These are phyloP conservation scores for Tetrapisispora namnaoensis DNA, from an alignment of 805 yeast species.

Conservation along the genomic window DNA sequence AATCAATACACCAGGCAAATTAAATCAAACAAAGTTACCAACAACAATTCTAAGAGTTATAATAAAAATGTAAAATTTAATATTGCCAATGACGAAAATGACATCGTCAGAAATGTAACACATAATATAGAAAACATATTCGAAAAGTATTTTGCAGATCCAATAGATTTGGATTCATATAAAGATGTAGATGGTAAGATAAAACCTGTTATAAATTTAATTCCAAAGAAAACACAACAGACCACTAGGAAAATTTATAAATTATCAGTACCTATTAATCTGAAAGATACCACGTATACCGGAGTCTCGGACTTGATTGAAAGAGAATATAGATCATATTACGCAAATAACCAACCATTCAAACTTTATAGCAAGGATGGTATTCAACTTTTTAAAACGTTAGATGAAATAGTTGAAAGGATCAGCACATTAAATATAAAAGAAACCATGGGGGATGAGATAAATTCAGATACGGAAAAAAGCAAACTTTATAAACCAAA, in stretches of 20 bases:
- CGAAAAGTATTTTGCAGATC: neutral
- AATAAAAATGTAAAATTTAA: neutral
- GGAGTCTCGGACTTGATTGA: conserved; percentile 7
- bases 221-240: conserved; percentile 3
- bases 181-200: conserved; percentile 5
- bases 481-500: neutral
- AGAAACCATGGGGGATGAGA: neutral
- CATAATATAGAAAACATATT: conserved; percentile 2
- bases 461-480: neutral
- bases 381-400: neutral
- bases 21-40: neutral
- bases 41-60: neutral
- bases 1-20: neutral
- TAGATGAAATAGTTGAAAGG: neutral
- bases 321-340: conserved; percentile 4
- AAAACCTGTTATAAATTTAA: conserved; percentile 10
- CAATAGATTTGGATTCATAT: conserved; percentile 6
- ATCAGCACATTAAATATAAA: neutral
- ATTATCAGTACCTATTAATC: conserved; percentile 7
- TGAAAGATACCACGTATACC: conserved; percentile 1
- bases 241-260: conserved; percentile 7
- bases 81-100: neutral
- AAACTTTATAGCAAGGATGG: conserved; percentile 5
- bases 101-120: conserved; percentile 2
- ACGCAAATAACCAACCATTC: conserved; percentile 10